Percentiles rank a stretch among this genome's conserved stretches.
Conservation (phyloP, 225 moss, liverwort and hornwort genomes). For the Marchantia polymorpha region DNA sequence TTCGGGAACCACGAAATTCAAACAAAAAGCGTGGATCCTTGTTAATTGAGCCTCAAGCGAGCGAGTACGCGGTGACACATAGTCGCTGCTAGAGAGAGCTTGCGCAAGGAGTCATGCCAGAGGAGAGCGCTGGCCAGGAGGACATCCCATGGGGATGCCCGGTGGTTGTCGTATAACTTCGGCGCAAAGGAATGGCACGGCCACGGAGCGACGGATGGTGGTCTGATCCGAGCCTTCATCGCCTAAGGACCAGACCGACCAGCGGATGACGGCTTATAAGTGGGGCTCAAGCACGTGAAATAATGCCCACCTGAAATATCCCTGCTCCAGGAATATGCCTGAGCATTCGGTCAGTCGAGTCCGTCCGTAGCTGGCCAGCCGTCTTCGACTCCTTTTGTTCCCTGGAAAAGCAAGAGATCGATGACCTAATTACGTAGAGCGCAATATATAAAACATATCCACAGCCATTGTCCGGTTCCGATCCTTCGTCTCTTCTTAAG, state of each 20-base stretch:
- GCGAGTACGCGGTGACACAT: too few relatives aligned
- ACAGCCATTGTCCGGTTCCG: neutral
- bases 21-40: too few relatives aligned
- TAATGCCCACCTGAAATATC: neutral
- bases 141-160: too few relatives aligned
- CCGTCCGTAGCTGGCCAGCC: neutral
- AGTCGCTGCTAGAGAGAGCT: too few relatives aligned
- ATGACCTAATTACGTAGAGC: neutral
- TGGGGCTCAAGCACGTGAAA: neutral
- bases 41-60: too few relatives aligned
- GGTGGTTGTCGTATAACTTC: too few relatives aligned
- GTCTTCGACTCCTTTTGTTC: neutral
- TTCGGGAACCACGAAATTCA: too few relatives aligned
- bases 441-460: neutral
- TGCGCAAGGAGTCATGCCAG: too few relatives aligned
- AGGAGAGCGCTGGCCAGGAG: too few relatives aligned
- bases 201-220: neutral
- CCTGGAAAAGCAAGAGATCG: neutral
- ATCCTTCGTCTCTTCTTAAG: neutral
- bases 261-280: neutral
- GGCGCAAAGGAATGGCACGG: too few relatives aligned
- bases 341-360: neutral
- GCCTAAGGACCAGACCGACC: neutral
- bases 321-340: neutral
- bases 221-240: neutral